These are phyloP conservation scores for Colletotrichum melonis DNA, from an alignment of 2,329 filamentous ascomycete species.

Conservation along the genomic window DNA sequence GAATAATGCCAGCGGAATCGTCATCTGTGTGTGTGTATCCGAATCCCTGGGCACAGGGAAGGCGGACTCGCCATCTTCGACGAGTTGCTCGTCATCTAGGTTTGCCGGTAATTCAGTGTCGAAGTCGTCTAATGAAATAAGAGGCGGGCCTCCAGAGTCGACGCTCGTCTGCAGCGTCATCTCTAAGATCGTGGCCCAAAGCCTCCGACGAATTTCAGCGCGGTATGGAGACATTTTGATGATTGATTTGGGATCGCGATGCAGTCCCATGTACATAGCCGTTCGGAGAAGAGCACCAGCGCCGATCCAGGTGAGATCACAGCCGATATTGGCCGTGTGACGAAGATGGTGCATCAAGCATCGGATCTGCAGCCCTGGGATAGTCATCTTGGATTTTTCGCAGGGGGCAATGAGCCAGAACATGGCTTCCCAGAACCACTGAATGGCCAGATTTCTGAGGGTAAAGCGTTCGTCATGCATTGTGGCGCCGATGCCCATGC, in stretches of 20 bases:
- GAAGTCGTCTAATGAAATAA: slow-evolving; percentile 58
- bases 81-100: slow-evolving; percentile 62
- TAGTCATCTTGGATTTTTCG: slow-evolving; percentile 61
- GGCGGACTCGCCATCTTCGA: slow-evolving; percentile 44
- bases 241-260: slow-evolving; percentile 65
- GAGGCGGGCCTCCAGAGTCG: slow-evolving; percentile 61
- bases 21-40: slow-evolving; percentile 57
- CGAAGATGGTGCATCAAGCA: slow-evolving; percentile 63
- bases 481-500: slow-evolving; percentile 62
- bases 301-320: slow-evolving; percentile 64
- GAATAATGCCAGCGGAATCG: slow-evolving; percentile 59
- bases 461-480: slow-evolving; percentile 59
- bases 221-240: slow-evolving; percentile 58
- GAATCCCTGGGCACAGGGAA: slow-evolving; percentile 38
- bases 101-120: slow-evolving; percentile 63
- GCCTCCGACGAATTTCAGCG: slow-evolving; percentile 64
- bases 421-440: slow-evolving; percentile 66
- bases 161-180: slow-evolving; percentile 63
- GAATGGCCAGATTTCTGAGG: slow-evolving; percentile 54
- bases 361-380: slow-evolving; percentile 62
- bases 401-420: slow-evolving; percentile 59
- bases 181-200: slow-evolving; percentile 69
- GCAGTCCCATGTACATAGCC: slow-evolving; percentile 69
- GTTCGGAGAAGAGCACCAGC: slow-evolving; percentile 62
- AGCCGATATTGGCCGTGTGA: slow-evolving; percentile 57